phyloP scores from a whole-genome alignment of 2,329 filamentous ascomycete genomes.

The Cordyceps cateniannulata region DNA sequence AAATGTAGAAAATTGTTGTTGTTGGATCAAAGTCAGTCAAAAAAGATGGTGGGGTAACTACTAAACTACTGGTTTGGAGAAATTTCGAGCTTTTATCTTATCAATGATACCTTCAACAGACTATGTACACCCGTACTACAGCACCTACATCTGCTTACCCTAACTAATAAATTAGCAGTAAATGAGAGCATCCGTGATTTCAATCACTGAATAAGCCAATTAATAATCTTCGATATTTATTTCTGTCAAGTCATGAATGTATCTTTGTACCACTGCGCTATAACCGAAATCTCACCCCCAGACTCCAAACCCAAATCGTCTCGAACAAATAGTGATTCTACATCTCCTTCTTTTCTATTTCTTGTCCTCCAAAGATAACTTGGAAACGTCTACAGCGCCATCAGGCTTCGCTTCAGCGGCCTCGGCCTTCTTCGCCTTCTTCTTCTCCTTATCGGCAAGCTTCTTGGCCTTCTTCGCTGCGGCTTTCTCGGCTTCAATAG shows the following conservation, averaged over 20 bases:
- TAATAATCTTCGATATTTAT: background rate
- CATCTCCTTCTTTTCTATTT: background rate
- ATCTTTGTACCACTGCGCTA: slow-evolving; percentile 3
- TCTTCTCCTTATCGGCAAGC: slow-evolving; percentile 41
- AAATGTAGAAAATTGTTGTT: background rate
- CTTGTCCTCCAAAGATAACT: slow-evolving; percentile 8
- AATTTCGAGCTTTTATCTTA: slow-evolving; percentile 22
- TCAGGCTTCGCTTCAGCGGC: slow-evolving; percentile 17
- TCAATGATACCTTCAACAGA: background rate
- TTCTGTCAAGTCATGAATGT: background rate
- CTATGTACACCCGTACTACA: too few species aligned
- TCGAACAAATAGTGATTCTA: slow-evolving; percentile 7
- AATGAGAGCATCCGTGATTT: too few species aligned
- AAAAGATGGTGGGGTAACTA: background rate
- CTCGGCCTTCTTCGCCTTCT: slow-evolving; percentile 35
- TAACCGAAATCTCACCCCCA: slow-evolving; percentile 6
- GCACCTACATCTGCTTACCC: too few species aligned
- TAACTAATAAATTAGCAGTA: too few species aligned
- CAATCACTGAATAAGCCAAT: too few species aligned
- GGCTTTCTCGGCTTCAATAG: slow-evolving; percentile 43
- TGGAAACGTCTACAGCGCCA: background rate
- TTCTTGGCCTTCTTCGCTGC: slow-evolving; percentile 46
- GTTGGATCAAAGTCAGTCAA: background rate
- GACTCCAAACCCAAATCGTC: slow-evolving; percentile 5
- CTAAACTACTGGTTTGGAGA: background rate